Base-by-base conservation (phyloP, 2,329 filamentous ascomycete species). In the Gremmenia infestans region DNA sequence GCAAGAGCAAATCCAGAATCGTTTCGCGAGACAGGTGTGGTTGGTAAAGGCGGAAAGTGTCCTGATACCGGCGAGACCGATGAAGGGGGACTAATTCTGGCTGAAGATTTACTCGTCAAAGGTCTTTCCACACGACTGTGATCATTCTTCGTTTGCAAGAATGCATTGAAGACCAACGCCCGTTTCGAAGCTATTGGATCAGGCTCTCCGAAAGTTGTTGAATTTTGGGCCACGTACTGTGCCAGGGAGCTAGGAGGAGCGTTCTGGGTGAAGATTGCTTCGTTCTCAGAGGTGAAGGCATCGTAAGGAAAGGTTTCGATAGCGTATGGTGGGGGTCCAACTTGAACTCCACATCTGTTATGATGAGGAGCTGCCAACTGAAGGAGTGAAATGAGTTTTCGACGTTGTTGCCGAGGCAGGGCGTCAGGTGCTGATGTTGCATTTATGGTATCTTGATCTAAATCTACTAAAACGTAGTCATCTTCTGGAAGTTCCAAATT, bases 251-350 rank as follows among this genome's bases (percentile, higher is more conserved):
- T 89, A 8, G 83, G 79, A 5, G 82, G 75, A 1, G 92, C 81
- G 61, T 80, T 83, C 19, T 89, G 80, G 42, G 85, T 87, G 72
- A 96, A 97, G 3, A 96, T 78, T 1, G 87, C 81, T 35, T 87
- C 81, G 62, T 90, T 92, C 72, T 99, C 94, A 0, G 89, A 91
- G 19, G 91, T 88, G 69, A 96, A 97, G 2, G 89, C 82, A 70
- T 97, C 90, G 68, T 89, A 89, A 0, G 94, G 94, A 69, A 89
- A 99, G 0, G 92, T 88, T 72, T 99, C 94, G 54, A 96, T 84
- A 3, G 91, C 92, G 71, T 97, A 97, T 4, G 90, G 87, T 36
- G 94, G 94, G 19, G 94, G 91, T 0, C 93, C 94, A n/a, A 86
- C 82, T 2, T 87, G 78, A 2, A 99, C 91, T 40, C 93, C 92